Conservation (phyloP, 1,284 basidiomycete species). For the Fomes fomentarius region DNA sequence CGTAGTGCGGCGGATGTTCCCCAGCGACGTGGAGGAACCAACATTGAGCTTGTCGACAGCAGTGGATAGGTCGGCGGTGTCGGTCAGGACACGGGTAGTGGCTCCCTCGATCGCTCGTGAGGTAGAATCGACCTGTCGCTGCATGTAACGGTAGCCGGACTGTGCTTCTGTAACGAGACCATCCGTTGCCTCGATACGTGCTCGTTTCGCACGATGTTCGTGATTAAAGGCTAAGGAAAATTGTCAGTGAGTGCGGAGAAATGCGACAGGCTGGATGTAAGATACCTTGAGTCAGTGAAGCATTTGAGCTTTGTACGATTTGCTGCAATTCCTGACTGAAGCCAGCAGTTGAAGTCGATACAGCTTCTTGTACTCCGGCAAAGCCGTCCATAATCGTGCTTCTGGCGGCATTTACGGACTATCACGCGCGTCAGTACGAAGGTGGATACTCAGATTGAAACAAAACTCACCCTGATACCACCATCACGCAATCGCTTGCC, state of each 20-base stretch:
- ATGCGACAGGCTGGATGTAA: background rate
- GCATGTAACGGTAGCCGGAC: constrained; percentile 51
- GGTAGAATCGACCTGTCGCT: constrained; percentile 51
- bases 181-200: constrained; percentile 61
- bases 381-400: constrained; percentile 48
- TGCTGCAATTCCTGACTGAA: constrained; percentile 58
- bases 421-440: background rate
- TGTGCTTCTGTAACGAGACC: constrained; percentile 53
- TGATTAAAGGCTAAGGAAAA: constrained; percentile 56
- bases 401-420: constrained; percentile 50
- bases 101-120: constrained; percentile 54
- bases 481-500: constrained; percentile 59
- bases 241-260: background rate
- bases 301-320: constrained; percentile 47
- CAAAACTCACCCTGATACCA: constrained; percentile 55
- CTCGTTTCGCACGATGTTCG: constrained; percentile 64
- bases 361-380: constrained; percentile 45
- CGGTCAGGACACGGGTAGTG: constrained; percentile 45
- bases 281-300: constrained; percentile 52
- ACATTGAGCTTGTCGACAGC: constrained; percentile 45
- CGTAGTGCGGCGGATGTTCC: constrained; percentile 51
- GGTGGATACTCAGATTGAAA: background rate
- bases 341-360: constrained; percentile 51
- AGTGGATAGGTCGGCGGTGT: constrained; percentile 46
- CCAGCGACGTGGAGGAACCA: constrained; percentile 44